Base-by-base conservation (phyloP, 2,329 filamentous ascomycete genomes). In the Epichloe amarillans region DNA sequence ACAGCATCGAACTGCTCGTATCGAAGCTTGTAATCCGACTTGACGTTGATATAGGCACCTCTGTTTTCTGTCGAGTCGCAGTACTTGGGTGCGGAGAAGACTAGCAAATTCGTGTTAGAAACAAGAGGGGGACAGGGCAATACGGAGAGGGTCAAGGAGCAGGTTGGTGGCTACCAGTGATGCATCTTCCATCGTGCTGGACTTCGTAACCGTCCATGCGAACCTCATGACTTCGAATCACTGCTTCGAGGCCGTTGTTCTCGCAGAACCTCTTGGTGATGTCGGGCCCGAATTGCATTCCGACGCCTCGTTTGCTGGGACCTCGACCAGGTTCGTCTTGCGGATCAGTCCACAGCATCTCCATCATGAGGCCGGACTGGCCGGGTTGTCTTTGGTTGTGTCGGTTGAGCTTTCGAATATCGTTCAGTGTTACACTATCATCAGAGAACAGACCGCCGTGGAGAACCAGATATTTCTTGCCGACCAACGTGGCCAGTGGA, bases 131-230 rank as follows among this genome's bases (percentile, higher is more conserved):
- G 46, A 12, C 21, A 23, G 45, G 5, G n/a, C 10, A 15, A 12
- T 4, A 19, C 30, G 17, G 3, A 42, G 40, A 5, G 7, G 40
- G 14, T 14, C 36, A 42, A 40, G 7, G 37, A 40, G 11, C 26
- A 37, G 19, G 2, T 39, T 21, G 15, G 42, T 47, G 67, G 75
- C 57, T 74, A 87, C 84, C 84, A 45, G 93, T 98, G 60, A 98
- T 96, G 66, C 93, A 98, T 60, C 82, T 84, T 56, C 91, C 93
- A 60, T 93, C 86, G 66, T 98, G 93, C 74, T 98, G 91, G 58
- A 95, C 86, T 66, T 98, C 91, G 63, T 97, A 98, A n/a, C 93
- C 93, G 54, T 93, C 90, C 93, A 98, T 98, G 60, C 93, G 83
- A 30, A 98, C 93, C 68, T 98, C 93, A 71, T 98, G 93, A 63